Evolutionary conservation across 768 basidiomycete species (phyloP), one percentile per base, ranked within the genome.

Genomic region (Psilocybe azurescens): DNA sequence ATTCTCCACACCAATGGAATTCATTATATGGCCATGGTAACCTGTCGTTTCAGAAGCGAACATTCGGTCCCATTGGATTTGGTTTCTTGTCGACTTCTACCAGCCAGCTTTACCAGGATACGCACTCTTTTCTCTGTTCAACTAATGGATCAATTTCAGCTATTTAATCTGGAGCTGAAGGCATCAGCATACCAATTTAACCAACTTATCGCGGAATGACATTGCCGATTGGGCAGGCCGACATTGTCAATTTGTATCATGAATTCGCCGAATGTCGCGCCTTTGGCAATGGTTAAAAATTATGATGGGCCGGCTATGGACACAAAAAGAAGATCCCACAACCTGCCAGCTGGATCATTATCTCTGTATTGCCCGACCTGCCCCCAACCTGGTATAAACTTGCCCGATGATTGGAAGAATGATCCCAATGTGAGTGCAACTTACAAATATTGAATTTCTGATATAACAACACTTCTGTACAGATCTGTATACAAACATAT

Each of bases 301-400:
- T 63, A 2, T 58, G 58, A 30, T 63, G 61, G 61, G 56, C 61
- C 0, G 57, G 58, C 3, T 54, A 29, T 32, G 56, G 56, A n/a
- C 46, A 47, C 14, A 46, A 56, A 6, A 13, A 5, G 28, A 33
- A n/a, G 11, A 10, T 5, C 11, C 41, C 5, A 11, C 3, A 10
- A 30, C 1, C 28, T 56, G 2, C 48, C 3, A 1, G 2, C 5
- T 3, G 65, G 61, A 0, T 62, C 60, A 24, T 46, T 70, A 2
- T 59, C 62, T 1, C 24, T 58, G 0, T 70, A 62, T 20, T 70
- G 69, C 32, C 56, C 63, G 0, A 61, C 67, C 0, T 70, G 70
- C 39, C 68, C 70, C 0, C 66, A 66, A 29, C 55, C 46, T 0
- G 66, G 66, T 0, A 44, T 67, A 0, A 71, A 71, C 44, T 14